Evolutionary conservation across 2,329 filamentous ascomycete genomes (phyloP), one percentile per base, ranked within the genome.

Genomic region (Ascochyta rabiei): DNA sequence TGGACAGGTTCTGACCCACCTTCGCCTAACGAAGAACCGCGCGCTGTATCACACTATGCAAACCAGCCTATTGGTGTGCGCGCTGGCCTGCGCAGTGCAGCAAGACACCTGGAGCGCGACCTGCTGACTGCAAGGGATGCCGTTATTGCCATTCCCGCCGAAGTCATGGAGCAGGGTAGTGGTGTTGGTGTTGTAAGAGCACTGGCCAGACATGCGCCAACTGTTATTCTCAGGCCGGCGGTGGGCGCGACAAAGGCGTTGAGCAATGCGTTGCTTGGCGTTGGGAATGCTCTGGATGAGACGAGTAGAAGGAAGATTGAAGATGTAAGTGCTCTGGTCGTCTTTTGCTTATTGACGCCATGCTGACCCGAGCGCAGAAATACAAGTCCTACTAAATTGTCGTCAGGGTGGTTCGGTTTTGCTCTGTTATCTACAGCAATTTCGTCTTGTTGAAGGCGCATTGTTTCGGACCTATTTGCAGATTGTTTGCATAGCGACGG

Each of bases 131-230:
- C 95, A 0, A 83, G 88, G 52, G 92, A 99, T 76, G 95, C 93
- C 9, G 91, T 99, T 53, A 93, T 99, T 66, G 95, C 93, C 1
- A 91, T 99, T 23, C 93, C 95, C 0, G 90, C 89, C 0, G 93
- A 98, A 72, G 85, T 96, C 0, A 88, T 96, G 81, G 92, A 97
- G 68, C 92, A 89, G 67, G 85, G 86, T 19, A 92, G 86, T 55
- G 93, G 93, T 0, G 85, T 87, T 37, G 91, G 90, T 2, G 91
- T 90, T 1, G 91, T 91, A 13, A 86, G 81, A 67, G 93, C 89
- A 1, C 86, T 99, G 16, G 82, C 88, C 57, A 88, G 84, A 73
- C 86, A 90, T 64, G 92, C 93, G 26, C 95, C 95, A n/a, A 97
- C 93, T 0, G 91, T 98, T 18, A 89, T 99, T 46, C 85, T 99